A percentile compares a stretch with the other conserved stretches of the same genome.
Conservation (phyloP, 1,139 yeast genomes). For the Saccharomycopsis crataegensis region DNA sequence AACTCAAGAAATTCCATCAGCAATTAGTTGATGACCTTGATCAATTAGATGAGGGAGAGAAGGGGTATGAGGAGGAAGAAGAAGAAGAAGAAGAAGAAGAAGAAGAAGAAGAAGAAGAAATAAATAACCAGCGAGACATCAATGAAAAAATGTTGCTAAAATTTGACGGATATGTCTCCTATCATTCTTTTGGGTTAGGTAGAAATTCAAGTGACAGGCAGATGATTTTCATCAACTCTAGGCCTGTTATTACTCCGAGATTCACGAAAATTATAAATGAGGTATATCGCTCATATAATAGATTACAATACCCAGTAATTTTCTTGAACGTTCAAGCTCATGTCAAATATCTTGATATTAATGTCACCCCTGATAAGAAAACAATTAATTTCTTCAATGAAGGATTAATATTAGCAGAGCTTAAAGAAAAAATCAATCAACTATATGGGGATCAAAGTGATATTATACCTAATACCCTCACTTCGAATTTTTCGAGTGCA, state of each 20-base stretch:
- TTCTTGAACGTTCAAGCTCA: constrained; percentile 52
- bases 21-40: constrained; percentile 6
- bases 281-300: constrained; percentile 61
- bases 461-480: constrained; percentile 30
- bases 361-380: constrained; percentile 87
- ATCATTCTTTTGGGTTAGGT: constrained; percentile 71
- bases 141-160: constrained; percentile 21
- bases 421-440: constrained; percentile 36
- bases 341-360: constrained; percentile 58
- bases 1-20: constrained; percentile 15
- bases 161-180: constrained; percentile 60
- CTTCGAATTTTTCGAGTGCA: background rate
- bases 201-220: constrained; percentile 70
- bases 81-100: background rate
- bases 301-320: constrained; percentile 68
- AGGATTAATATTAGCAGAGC: constrained; percentile 41
- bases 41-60: constrained; percentile 18
- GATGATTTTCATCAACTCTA: constrained; percentile 56
- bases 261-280: constrained; percentile 62
- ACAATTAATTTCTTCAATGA: constrained; percentile 66
- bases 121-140: background rate
- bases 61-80: background rate
- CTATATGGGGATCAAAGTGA: constrained; percentile 43
- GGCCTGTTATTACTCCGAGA: constrained; percentile 62
- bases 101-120: background rate